These are phyloP conservation scores for Venustampulla echinocandica DNA, from an alignment of 495 filamentous ascomycete species.

Conservation along the genomic window DNA sequence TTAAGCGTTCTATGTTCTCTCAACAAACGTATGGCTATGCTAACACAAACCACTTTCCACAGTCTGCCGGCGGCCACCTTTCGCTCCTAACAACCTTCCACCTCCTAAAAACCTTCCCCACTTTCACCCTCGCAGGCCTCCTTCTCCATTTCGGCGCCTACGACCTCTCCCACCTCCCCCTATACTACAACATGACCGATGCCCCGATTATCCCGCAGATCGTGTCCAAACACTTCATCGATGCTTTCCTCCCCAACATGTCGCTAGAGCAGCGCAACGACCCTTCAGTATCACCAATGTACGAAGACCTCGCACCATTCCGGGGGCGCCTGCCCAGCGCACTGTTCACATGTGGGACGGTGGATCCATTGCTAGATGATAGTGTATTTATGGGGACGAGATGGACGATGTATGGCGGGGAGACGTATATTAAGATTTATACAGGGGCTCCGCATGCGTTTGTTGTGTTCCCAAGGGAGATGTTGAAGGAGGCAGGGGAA, in stretches of 20 bases:
- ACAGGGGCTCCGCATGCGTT: constrained; percentile 45
- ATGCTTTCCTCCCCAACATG: constrained; percentile 36
- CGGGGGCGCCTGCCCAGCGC: constrained; percentile 36
- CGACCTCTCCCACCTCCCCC: constrained; percentile 35
- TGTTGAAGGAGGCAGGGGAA: constrained; percentile 23
- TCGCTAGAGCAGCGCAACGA: constrained; percentile 28
- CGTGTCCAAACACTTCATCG: constrained; percentile 32
- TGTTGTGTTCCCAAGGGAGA: constrained; percentile 25
- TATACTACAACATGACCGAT: constrained; percentile 23
- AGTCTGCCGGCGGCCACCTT: constrained; percentile 43
- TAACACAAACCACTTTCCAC: too few relatives aligned
- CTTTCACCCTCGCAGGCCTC: constrained; percentile 33
- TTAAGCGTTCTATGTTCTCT: neutral
- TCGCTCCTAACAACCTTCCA: constrained; percentile 34
- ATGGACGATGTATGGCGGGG: constrained; percentile 42
- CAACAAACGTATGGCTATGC: neutral
- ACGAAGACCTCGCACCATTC: constrained; percentile 35
- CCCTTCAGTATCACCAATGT: constrained; percentile 33
- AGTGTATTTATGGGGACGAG: constrained; percentile 43
- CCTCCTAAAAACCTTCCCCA: constrained; percentile 30
- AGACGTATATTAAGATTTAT: constrained; percentile 41
- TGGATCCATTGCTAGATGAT: constrained; percentile 48
- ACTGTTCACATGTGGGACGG: constrained; percentile 43
- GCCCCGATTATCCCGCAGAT: constrained; percentile 32
- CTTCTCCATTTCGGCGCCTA: constrained; percentile 39